phyloP scores from a whole-genome alignment of 1,139 yeast genomes.

The Maudiozyma humilis region DNA sequence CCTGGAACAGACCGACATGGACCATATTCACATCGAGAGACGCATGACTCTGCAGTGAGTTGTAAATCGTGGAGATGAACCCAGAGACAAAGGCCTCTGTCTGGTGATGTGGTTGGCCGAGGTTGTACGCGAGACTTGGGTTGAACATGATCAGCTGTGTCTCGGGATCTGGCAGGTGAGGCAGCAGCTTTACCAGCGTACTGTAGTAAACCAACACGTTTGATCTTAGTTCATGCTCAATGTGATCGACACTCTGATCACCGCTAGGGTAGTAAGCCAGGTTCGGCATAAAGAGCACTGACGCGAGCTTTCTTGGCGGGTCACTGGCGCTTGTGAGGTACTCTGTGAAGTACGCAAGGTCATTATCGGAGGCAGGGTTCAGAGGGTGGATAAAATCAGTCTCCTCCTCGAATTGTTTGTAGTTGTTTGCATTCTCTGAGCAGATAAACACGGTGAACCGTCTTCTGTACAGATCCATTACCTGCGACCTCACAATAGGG shows the following conservation, averaged over 20 bases:
- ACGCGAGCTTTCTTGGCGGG: slow-evolving; percentile 14
- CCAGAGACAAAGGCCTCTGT: slow-evolving; percentile 26
- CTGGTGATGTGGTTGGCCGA: slow-evolving; percentile 22
- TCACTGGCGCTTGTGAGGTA: slow-evolving; percentile 9
- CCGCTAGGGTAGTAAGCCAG: slow-evolving; percentile 28
- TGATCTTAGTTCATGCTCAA: slow-evolving; percentile 22
- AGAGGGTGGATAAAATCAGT: slow-evolving; percentile 27
- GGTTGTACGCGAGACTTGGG: slow-evolving; percentile 26
- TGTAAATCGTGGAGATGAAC: slow-evolving; percentile 20
- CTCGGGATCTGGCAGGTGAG: slow-evolving; percentile 15
- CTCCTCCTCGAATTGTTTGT: slow-evolving; percentile 23
- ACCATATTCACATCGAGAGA: slow-evolving; percentile 18
- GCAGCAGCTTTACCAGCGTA: slow-evolving; percentile 20
- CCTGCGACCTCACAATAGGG: slow-evolving; percentile 30
- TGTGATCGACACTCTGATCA: slow-evolving; percentile 15
- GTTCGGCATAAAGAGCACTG: slow-evolving; percentile 29
- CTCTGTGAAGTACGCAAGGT: slow-evolving; percentile 18
- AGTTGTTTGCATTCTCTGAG: slow-evolving; percentile 20
- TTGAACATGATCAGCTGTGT: slow-evolving; percentile 24
- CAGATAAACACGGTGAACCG: slow-evolving; percentile 29
- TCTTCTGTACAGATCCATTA: slow-evolving; percentile 30
- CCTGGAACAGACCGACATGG: slow-evolving; percentile 25
- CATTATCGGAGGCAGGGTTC: slow-evolving; percentile 20
- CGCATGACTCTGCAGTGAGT: slow-evolving; percentile 14
- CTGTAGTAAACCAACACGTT: slow-evolving; percentile 21